Evolutionary conservation across 2,329 filamentous ascomycete genomes (phyloP).

Genomic region (Ophiostoma triangulosporum): DNA sequence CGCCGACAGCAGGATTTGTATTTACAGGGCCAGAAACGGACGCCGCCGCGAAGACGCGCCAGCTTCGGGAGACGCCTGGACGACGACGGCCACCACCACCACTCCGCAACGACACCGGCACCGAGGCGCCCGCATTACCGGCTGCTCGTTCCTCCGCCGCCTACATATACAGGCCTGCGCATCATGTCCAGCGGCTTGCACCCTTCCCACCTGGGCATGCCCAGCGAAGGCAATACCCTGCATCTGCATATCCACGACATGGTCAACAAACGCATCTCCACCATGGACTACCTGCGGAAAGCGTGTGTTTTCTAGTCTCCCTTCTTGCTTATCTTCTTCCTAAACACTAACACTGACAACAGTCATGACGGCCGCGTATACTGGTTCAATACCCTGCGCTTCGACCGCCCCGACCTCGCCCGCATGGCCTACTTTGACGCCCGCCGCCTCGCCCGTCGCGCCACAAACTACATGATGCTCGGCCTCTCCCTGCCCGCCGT

Average conservation of each 20-base stretch:
- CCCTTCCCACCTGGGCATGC: conserved; percentile 8
- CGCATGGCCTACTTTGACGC: conserved; percentile 77
- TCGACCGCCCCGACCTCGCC: conserved; percentile 66
- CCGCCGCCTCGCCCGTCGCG: conserved; percentile 73
- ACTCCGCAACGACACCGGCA: too few relatives aligned
- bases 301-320: conserved; percentile 47
- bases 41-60: too few relatives aligned
- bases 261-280: conserved; percentile 84
- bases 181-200: background rate
- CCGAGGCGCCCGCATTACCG: background rate
- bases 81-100: too few relatives aligned
- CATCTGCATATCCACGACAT: conserved; percentile 65
- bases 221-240: conserved; percentile 31
- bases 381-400: conserved; percentile 96
- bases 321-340: background rate
- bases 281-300: conserved; percentile 82
- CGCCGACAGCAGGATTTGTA: too few relatives aligned
- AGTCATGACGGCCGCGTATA: conserved; percentile 90
- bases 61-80: too few relatives aligned
- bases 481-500: conserved; percentile 84
- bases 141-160: background rate
- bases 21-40: too few relatives aligned
- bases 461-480: conserved; percentile 85
- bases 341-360: conserved; percentile 7
- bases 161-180: conserved; percentile 2